Evolutionary conservation across 2,329 filamentous ascomycete species (phyloP), one percentile per base, ranked within the genome.

Genomic region (Lachnellula willkommii): DNA sequence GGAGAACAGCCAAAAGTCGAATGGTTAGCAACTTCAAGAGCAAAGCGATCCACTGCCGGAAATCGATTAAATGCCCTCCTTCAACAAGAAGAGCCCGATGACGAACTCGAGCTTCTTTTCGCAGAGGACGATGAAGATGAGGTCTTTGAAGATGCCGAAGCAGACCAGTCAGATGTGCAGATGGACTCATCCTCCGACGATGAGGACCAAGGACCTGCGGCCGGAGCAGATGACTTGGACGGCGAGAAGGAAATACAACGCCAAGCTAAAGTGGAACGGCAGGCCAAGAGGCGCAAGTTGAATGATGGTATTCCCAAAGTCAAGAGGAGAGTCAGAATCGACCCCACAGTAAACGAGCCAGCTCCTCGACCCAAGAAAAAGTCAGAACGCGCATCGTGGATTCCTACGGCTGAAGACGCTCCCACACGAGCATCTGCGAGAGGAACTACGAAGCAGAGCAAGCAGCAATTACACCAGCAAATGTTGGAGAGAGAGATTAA

Each of bases 181-280:
- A 87, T 96, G 76, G 90, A 95, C 66, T 92, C 88, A 14, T 95
- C 90, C 0, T 89, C 85, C 0, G 88, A 90, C 61, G 88, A 91
- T 47, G 90, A 94, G 49, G 90, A 95, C 58, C 87, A 90, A 56
- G 84, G 82, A 71, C 77, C 84, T 51, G 78, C 87, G 56, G 72
- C 74, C 39, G 73, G 72, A 53, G 70, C 69, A 28, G 80, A 79
- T 20, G 83, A 94, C 62, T 71, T 94, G 4, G 89, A 90, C 55
- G 94, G 94, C 36, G 94, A 99, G 73, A 88, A 86, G 66, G 90
- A 95, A 72, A 72, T 99, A 53, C 85, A 94, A 72, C 86, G 83
- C 61, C 82, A 88, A 64, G 90, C 87, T 56, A 85, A 84, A 63
- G 83, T 82, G 57, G 87, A 87, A 65, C 82, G 77, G 65, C 72